Evolutionary conservation across 1,139 yeast species (phyloP), one percentile per base, ranked within the genome.

Genomic region (Saccharomyces uvarum): DNA sequence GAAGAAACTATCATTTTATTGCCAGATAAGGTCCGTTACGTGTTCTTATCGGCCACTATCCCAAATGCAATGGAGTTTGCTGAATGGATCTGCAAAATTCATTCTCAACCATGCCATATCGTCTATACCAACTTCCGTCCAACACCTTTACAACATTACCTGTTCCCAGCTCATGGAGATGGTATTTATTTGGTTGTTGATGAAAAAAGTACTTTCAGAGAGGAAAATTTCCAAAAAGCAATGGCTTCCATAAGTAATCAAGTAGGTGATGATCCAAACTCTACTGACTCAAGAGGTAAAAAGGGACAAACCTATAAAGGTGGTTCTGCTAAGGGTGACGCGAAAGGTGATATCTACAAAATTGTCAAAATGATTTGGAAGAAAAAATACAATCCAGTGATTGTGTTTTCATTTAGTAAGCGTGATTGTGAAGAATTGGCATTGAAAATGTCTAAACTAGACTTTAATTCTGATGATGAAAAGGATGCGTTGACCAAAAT

Each of bases 31-130:
- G 97, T 95, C 48, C 88, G 84, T 63, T 85, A 86, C 65, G 93
- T 86, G 16, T 84, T 90, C 63, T 76, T 90, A 61, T 90, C 97
- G 13, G 99, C 99, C 51, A 93, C 99, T 2, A 95, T 93, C 60
- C 99, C 99, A 42, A 93, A 93, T 70, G 97, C 99, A 3, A 87
- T 89, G 86, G 97, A 93, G 69, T 93, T 93, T 76, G 99, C 99
- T 8, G 96, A 91, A 67, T 93, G 99, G 99, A 88, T 95, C 54
- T 95, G 96, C 65, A 86, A 88, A 65, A 91, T 86, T 55, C 99
- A 93, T 69, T 78, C 82, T 49, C 99, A 95, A 71, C 99, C 99
- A 2, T 95, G 99, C 69, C 99, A 95, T 71, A 96, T 95, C 70
- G 99, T 95, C 26, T 95, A 93, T 71, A 95, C 99, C 1, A 97